Conservation (phyloP, 1,284 basidiomycete genomes). For the Cutaneotrichosporon sp. region DNA sequence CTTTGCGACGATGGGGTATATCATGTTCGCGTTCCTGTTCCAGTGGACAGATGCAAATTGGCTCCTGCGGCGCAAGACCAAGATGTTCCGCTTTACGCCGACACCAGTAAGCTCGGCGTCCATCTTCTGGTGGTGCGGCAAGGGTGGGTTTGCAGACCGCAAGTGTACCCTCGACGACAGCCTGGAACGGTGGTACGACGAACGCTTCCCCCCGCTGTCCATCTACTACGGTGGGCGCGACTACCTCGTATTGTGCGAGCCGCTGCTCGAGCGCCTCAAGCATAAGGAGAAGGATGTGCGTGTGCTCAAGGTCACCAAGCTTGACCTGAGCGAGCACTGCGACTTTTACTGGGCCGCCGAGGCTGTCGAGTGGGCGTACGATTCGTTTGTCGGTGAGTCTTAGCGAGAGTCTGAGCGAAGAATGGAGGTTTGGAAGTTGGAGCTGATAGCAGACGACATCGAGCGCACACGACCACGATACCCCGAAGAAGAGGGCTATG, state of each 20-base stretch:
- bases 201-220: constrained; percentile 61
- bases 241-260: constrained; percentile 57
- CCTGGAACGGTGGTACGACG: constrained; percentile 59
- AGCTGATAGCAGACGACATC: constrained; percentile 39
- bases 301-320: constrained; percentile 58
- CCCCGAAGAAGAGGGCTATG: constrained; percentile 34
- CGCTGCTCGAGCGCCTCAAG: constrained; percentile 56
- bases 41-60: constrained; percentile 65
- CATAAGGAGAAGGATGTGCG: constrained; percentile 57
- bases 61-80: constrained; percentile 60
- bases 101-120: constrained; percentile 59
- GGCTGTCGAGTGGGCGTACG: constrained; percentile 62
- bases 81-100: constrained; percentile 66
- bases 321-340: constrained; percentile 57
- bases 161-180: constrained; percentile 60
- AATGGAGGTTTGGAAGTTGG: neutral
- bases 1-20: constrained; percentile 52
- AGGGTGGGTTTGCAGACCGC: constrained; percentile 61
- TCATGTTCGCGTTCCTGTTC: constrained; percentile 63
- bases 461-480: constrained; percentile 45
- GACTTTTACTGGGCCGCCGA: constrained; percentile 61
- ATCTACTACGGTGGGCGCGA: constrained; percentile 60
- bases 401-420: neutral
- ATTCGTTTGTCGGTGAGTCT: constrained; percentile 51
- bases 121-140: constrained; percentile 64